Evolutionary conservation across 106 monocot species (phyloP).

Genomic region (Agapanthus africanus): DNA sequence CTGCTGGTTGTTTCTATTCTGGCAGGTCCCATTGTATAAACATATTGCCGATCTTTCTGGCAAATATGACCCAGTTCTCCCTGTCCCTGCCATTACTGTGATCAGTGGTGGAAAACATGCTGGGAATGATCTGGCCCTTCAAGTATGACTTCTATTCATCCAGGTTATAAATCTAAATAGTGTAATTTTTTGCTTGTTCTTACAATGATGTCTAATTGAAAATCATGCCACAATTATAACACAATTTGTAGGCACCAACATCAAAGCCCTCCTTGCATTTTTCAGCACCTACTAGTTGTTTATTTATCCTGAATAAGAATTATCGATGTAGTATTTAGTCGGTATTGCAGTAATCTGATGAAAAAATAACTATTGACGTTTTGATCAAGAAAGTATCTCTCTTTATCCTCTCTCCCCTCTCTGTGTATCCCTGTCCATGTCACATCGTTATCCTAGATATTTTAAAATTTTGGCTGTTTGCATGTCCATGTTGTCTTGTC

Average conservation of each 20-base stretch:
- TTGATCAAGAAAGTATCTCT: neutral
- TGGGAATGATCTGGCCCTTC: conserved; percentile 70
- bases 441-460: too few species aligned
- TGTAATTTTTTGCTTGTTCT: neutral
- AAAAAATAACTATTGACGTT: neutral
- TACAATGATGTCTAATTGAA: conserved; percentile 4
- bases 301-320: neutral
- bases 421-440: too few species aligned
- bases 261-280: neutral
- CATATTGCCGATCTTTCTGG: conserved; percentile 97
- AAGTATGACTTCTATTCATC: conserved; percentile 59
- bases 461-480: too few species aligned
- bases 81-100: conserved; percentile 79
- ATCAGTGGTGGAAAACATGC: conserved; percentile 92
- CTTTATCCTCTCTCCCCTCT: too few species aligned
- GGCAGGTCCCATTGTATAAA: conserved; percentile 77
- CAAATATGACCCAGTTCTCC: conserved; percentile 64
- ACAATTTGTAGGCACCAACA: neutral
- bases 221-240: neutral
- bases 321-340: neutral
- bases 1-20: conserved; percentile 2
- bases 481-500: too few species aligned
- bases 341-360: neutral
- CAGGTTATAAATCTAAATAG: conserved; percentile 24
- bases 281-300: neutral